phyloP scores from a whole-genome alignment of 2,329 filamentous ascomycete genomes.

The Whalleya microplaca region DNA sequence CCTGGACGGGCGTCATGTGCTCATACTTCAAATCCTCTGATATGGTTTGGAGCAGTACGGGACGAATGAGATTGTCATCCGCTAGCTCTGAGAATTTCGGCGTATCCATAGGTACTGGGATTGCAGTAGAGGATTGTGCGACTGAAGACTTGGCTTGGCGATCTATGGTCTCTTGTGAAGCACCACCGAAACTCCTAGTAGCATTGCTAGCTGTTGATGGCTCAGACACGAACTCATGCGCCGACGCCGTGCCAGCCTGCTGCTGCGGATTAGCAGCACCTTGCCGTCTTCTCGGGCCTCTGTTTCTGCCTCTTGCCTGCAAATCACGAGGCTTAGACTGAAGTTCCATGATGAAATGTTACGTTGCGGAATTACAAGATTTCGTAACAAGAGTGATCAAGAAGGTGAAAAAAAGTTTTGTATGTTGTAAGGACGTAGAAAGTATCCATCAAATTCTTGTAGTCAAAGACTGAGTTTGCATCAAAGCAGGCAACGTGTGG shows the following conservation, averaged over 20 bases:
- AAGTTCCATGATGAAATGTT: neutral
- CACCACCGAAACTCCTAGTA: neutral
- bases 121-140: neutral
- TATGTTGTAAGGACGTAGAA: neutral
- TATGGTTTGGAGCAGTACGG: constrained; percentile 51
- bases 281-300: neutral
- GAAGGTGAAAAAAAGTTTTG: neutral
- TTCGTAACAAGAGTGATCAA: neutral
- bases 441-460: neutral
- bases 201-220: neutral
- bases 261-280: neutral
- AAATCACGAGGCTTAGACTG: neutral
- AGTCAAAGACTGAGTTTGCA: too few relatives aligned
- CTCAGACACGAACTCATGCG: neutral
- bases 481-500: too few relatives aligned
- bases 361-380: neutral
- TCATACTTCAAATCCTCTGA: constrained; percentile 53
- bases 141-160: neutral
- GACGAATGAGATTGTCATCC: constrained; percentile 36
- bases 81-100: constrained; percentile 13
- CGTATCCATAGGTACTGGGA: constrained; percentile 6
- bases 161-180: neutral
- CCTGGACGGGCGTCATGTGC: constrained; percentile 60
- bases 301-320: neutral
- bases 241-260: neutral